phyloP scores from a whole-genome alignment of 176 grass and related monocot genomes.

The Themeda triandra region DNA sequence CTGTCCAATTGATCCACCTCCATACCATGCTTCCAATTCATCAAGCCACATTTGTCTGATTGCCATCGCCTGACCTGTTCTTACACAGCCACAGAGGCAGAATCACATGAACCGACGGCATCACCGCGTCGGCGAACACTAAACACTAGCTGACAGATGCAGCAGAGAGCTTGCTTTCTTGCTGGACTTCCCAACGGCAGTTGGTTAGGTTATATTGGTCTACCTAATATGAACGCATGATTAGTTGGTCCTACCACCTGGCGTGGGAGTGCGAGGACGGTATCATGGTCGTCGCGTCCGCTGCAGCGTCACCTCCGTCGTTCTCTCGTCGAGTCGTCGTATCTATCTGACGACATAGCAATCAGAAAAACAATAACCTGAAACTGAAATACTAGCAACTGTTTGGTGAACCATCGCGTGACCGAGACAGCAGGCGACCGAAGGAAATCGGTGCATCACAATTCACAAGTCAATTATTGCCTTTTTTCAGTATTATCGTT shows the following conservation, averaged over 20 bases:
- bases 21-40: not conserved
- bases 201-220: not conserved
- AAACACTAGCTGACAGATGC: not conserved
- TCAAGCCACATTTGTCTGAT: not conserved
- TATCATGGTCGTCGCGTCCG: not conserved
- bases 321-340: not conserved
- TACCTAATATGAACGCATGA: not conserved
- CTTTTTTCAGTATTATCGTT: not conserved
- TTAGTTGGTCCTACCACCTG: not conserved
- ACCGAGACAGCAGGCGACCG: not conserved
- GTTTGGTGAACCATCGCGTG: constrained; percentile 12
- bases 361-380: not conserved
- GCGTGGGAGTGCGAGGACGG: not conserved
- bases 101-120: too few species aligned
- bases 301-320: not conserved
- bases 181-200: not conserved
- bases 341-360: not conserved
- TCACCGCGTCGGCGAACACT: too few species aligned
- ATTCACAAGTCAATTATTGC: not conserved
- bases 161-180: not conserved
- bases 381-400: not conserved
- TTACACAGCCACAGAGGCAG: not conserved
- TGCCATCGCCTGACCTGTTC: not conserved
- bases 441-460: not conserved
- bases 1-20: too few species aligned